Evolutionary conservation across 768 basidiomycete species (phyloP), one percentile per base, ranked within the genome.

Genomic region (Baorangia bicolor): DNA sequence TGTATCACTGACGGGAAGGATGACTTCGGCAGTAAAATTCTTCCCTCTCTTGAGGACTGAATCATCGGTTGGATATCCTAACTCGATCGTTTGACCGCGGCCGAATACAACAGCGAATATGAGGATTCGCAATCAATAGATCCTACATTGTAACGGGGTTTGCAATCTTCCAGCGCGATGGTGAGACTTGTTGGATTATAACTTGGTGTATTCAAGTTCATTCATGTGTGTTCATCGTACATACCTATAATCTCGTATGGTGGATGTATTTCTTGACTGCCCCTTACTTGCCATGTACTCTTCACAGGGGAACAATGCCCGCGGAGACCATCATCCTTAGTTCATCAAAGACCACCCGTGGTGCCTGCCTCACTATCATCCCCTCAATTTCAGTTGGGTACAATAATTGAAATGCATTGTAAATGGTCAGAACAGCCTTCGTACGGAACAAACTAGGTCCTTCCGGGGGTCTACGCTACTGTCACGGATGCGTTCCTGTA

Each of bases 401-500:
- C n/a, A 20, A 25, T 8, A 35, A 34, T 23, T 41, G 5, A 51
- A 46, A 34, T 30, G 10, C 28, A 28, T 41, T 33, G 18, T 13
- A 33, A 51, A 51, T 41, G 23, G 18, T 27, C 18, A 16, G 28
- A 46, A 45, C 42, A 52, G 42, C 39, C 48, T 37, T 35, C 23
- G 3, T n/a, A 25, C 5, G 7, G 35, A 34, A 43, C 12, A 16
- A 27, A 16, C 16, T 18, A 23, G 25, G 25, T 28, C 31, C 23
- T 48, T 38, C 39, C 27, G 2, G 6, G 2, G 2, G n/a, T 33
- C 39, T 55, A 59, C 34, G 39, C 55, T n/a, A 59, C 55, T 30
- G 53, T 66, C 11, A 70, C 58, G 2, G 62, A 54, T 27, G 53
- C 57, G 11, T 57, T 61, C 47, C 46, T 59, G 51, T 40, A 64